Base-by-base conservation (phyloP, 495 filamentous ascomycete genomes). In the Aspergillus cristatus region DNA sequence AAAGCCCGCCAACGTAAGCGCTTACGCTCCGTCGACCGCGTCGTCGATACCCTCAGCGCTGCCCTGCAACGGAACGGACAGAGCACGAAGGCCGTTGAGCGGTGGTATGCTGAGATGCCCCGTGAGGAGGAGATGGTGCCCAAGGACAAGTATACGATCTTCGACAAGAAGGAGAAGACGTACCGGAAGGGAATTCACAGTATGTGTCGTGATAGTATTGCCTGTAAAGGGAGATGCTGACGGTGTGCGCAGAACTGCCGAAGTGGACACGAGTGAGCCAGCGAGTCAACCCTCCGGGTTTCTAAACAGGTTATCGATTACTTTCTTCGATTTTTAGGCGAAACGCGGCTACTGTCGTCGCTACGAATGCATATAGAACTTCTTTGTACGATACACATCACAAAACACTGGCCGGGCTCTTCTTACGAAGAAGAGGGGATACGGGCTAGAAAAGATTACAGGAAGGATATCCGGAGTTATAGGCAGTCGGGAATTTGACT, bases 111-210 rank as follows among this genome's bases (percentile, higher is more conserved):
- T 36, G 86, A 94, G 64, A 98, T 98, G 91, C 91, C 91, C 14
- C 83, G 76, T 18, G 91, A 98, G 74, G 75, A 77, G 58, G 87
- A 97, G 71, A 98, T 98, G 91, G 58, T 93, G 57, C 80, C 91
- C 31, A 82, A 78, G 61, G 91, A 98, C 63, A 98, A 98, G 62
- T 98, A 98, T 67, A 94, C 89, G 14, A 80, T 98, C 44, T 98
- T 97, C 66, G 88, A 93, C 63, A 79, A 88, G 47, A 96, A 95
- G 61, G 89, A 82, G 70, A 94, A 85, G 78, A 77, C 70, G 45
- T 98, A 98, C 64, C 72, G 91, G 57, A 98, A 98, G 76, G 81
- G 84, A 13, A 86, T 97, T 53, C 91, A 94, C 63, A 97, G 89
- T 97, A 70, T 43, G 89, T 82, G 32, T 15, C 24, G 5, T 5